Evolutionary conservation across 805 yeast species (phyloP).

Genomic region (Schizosaccharomyces cryophilus): DNA sequence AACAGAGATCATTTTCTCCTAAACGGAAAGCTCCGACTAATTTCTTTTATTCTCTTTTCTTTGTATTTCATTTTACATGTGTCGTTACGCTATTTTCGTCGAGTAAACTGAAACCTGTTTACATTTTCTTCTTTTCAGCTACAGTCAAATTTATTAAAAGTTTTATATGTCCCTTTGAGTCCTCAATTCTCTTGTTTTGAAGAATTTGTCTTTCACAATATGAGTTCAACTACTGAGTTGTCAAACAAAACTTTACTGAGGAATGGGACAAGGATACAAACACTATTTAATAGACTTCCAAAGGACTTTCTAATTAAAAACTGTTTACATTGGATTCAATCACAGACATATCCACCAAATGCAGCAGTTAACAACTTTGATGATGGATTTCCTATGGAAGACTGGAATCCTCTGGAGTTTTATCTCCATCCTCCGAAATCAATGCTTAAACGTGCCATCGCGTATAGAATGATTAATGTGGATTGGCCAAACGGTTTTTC

Average conservation of each 20-base stretch:
- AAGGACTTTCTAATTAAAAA: background rate
- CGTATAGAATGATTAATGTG: background rate
- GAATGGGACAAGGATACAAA: background rate
- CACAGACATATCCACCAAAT: background rate
- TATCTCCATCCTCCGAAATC: background rate
- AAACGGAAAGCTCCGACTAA: too few relatives aligned
- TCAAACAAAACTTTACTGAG: background rate
- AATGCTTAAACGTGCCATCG: background rate
- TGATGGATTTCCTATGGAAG: background rate
- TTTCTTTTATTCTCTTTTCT: too few relatives aligned
- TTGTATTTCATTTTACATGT: too few relatives aligned
- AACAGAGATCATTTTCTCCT: background rate
- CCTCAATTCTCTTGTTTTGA: too few relatives aligned
- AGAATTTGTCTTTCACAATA: too few relatives aligned
- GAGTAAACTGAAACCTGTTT: too few relatives aligned
- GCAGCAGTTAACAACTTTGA: background rate
- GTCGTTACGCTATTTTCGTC: too few relatives aligned
- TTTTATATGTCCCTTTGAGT: too few relatives aligned
- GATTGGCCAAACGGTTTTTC: background rate
- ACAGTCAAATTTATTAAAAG: too few relatives aligned
- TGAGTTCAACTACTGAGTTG: background rate
- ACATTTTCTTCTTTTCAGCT: too few relatives aligned
- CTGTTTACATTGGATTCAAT: background rate
- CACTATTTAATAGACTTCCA: background rate
- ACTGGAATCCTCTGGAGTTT: background rate